phyloP scores from a whole-genome alignment of 495 filamentous ascomycete species.

The Glonium stellatum region DNA sequence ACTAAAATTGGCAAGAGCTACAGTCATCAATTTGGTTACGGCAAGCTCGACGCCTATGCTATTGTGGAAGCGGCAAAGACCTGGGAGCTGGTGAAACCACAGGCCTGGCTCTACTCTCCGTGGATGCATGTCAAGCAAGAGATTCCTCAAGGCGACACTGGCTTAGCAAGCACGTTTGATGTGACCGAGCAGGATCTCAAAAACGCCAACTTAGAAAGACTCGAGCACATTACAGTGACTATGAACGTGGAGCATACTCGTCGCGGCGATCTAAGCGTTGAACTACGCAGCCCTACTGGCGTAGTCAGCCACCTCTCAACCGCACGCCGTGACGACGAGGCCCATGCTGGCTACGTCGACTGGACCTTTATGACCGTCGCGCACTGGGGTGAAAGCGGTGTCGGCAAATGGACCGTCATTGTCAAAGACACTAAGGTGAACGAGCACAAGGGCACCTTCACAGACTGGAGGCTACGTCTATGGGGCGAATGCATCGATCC shows the following conservation, averaged over 20 bases:
- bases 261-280: conserved; percentile 88
- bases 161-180: conserved; percentile 67
- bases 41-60: conserved; percentile 82
- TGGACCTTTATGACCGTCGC: conserved; percentile 99
- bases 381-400: conserved; percentile 88
- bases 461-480: conserved; percentile 88
- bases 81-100: conserved; percentile 89
- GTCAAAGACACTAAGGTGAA: conserved; percentile 83
- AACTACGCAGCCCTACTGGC: conserved; percentile 76
- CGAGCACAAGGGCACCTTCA: conserved; percentile 64
- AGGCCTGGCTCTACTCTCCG: conserved; percentile 88
- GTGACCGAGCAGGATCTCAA: conserved; percentile 70
- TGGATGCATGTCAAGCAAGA: conserved; percentile 82
- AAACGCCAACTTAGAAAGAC: conserved; percentile 70
- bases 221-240: conserved; percentile 94
- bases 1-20: conserved; percentile 76
- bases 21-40: conserved; percentile 92
- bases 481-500: conserved; percentile 85
- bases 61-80: conserved; percentile 80
- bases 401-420: conserved; percentile 83
- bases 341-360: conserved; percentile 69
- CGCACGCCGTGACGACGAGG: conserved; percentile 57
- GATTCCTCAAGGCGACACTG: conserved; percentile 80
- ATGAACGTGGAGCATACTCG: conserved; percentile 88
- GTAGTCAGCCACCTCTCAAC: conserved; percentile 78